These are phyloP conservation scores for Coprinopsis cinerea DNA, from an alignment of 768 basidiomycete species.

Conservation along the genomic window DNA sequence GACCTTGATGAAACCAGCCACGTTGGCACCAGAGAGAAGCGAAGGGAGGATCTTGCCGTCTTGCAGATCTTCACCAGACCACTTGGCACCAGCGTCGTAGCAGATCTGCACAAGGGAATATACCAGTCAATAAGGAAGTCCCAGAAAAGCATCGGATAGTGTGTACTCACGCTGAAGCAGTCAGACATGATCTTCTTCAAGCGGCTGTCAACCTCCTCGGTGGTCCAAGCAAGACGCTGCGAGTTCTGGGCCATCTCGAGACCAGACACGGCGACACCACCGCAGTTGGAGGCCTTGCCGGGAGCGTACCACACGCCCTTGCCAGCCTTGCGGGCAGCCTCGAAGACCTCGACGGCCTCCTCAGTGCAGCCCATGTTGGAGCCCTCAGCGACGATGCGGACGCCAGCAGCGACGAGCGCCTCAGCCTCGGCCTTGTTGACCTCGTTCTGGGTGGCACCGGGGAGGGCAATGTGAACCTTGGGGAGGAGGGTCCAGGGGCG, in stretches of 20 bases:
- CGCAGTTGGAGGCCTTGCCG: conserved; percentile 62
- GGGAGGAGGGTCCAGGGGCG: conserved; percentile 65
- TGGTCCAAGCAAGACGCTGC: conserved; percentile 56
- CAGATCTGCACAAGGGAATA: conserved; percentile 36
- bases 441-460: conserved; percentile 69
- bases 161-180: conserved; percentile 40
- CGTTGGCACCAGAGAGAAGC: conserved; percentile 63
- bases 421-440: conserved; percentile 64
- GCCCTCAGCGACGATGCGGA: conserved; percentile 68
- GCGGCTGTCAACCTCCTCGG: conserved; percentile 59
- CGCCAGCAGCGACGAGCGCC: conserved; percentile 62
- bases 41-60: conserved; percentile 36
- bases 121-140: conserved; percentile 8
- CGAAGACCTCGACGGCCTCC: conserved; percentile 70
- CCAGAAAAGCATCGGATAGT: neutral
- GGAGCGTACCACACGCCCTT: conserved; percentile 65
- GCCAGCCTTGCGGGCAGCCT: conserved; percentile 48
- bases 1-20: conserved; percentile 65
- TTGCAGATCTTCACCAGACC: conserved; percentile 41
- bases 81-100: conserved; percentile 50
- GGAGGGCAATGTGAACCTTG: conserved; percentile 62
- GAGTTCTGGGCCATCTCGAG: conserved; percentile 82
- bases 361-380: conserved; percentile 75
- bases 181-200: conserved; percentile 67
- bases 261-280: conserved; percentile 74